Evolutionary conservation across 2,329 filamentous ascomycete species (phyloP).

Genomic region (Epichloe hybrida): DNA sequence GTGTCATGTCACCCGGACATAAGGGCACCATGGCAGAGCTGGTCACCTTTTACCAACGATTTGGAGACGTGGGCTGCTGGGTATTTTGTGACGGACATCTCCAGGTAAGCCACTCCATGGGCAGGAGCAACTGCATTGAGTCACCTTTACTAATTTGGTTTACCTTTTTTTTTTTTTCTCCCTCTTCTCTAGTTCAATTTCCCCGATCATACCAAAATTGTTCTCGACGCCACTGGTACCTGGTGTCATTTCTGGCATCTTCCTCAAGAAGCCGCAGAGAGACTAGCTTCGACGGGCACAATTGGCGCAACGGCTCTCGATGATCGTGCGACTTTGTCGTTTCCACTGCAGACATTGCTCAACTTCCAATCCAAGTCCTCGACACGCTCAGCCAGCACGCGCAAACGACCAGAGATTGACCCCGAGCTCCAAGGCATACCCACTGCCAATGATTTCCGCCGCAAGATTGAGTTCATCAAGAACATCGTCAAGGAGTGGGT

Average conservation of each 20-base stretch:
- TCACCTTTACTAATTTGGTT: neutral
- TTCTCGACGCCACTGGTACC: constrained; percentile 59
- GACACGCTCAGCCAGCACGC: constrained; percentile 31
- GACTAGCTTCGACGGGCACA: constrained; percentile 50
- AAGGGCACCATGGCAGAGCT: constrained; percentile 36
- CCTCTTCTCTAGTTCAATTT: constrained; percentile 55
- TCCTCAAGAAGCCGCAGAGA: constrained; percentile 53
- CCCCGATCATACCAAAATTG: constrained; percentile 75
- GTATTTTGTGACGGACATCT: constrained; percentile 68
- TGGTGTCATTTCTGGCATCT: constrained; percentile 71
- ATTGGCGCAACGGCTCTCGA: constrained; percentile 58
- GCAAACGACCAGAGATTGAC: constrained; percentile 46
- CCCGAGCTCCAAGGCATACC: constrained; percentile 50
- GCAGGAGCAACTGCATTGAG: neutral
- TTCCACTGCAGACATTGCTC: constrained; percentile 58
- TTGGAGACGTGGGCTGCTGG: constrained; percentile 72
- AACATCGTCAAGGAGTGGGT: constrained; percentile 60
- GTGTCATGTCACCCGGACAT: constrained; percentile 24
- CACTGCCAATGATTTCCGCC: constrained; percentile 57
- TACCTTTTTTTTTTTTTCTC: neutral
- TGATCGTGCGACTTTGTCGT: constrained; percentile 56
- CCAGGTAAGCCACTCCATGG: constrained; percentile 36
- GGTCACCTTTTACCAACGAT: constrained; percentile 69
- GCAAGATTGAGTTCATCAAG: constrained; percentile 61
- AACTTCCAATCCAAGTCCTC: constrained; percentile 45